Evolutionary conservation across 192 early-diverging fungal species (phyloP).

Genomic region (Coemansia sp.): DNA sequence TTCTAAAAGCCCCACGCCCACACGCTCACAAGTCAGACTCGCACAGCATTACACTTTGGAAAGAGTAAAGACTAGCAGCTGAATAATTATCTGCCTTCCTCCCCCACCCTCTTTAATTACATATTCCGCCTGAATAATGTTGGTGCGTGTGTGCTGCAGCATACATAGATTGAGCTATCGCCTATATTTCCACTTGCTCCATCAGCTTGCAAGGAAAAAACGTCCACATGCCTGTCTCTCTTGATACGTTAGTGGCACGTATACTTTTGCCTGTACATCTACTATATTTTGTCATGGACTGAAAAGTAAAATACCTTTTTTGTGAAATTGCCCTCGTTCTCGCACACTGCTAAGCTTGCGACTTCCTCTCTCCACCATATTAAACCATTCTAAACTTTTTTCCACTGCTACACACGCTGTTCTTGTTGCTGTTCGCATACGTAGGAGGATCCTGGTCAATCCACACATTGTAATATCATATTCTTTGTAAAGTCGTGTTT

Average conservation of each 20-base stretch:
- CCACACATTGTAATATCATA: neutral
- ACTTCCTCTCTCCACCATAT: neutral
- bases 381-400: neutral
- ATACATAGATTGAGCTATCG: neutral
- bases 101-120: neutral
- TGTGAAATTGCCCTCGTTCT: neutral
- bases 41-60: neutral
- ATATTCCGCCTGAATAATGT: neutral
- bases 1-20: neutral
- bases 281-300: neutral
- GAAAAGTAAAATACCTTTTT: neutral
- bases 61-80: neutral
- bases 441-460: neutral
- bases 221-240: neutral
- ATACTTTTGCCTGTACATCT: neutral
- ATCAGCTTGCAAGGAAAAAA: neutral
- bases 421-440: neutral
- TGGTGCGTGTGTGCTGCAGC: neutral
- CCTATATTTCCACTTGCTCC: conserved; percentile 4
- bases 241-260: neutral
- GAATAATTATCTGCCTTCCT: neutral
- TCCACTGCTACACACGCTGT: neutral
- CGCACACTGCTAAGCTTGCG: neutral
- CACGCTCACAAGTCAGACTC: neutral
- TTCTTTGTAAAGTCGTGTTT: neutral